Evolutionary conservation across 2,329 filamentous ascomycete species (phyloP).

Genomic region (Aspergillus tubingensis): DNA sequence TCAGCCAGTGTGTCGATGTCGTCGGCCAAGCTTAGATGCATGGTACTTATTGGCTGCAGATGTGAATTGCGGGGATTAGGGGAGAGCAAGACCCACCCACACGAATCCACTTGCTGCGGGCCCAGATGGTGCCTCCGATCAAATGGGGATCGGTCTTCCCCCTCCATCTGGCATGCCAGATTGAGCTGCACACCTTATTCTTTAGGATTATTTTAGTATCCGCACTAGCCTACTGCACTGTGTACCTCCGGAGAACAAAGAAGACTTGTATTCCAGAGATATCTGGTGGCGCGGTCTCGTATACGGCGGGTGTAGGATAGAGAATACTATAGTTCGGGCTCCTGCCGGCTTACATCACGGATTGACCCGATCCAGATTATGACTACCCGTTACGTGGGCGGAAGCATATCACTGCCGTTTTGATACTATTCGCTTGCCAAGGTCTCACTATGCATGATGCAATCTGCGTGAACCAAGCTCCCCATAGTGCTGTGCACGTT

Average conservation of each 20-base stretch:
- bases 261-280: neutral
- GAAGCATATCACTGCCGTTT: neutral
- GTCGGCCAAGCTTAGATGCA: neutral
- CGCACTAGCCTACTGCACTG: neutral
- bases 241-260: neutral
- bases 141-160: neutral
- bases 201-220: too few species aligned
- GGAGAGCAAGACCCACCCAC: neutral
- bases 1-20: slow-evolving; percentile 3
- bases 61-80: neutral
- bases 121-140: neutral
- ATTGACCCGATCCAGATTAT: neutral
- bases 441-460: neutral
- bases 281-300: neutral
- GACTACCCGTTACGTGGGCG: neutral
- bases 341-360: slow-evolving; percentile 3
- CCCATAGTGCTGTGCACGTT: neutral
- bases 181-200: neutral
- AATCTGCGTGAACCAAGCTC: neutral
- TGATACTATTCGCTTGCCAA: neutral
- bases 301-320: neutral
- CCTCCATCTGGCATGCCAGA: neutral
- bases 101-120: neutral
- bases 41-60: neutral
- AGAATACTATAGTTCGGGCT: neutral